These are phyloP conservation scores for Vigna trinervia DNA, from an alignment of 306 rosid genomes.

Conservation along the genomic window DNA sequence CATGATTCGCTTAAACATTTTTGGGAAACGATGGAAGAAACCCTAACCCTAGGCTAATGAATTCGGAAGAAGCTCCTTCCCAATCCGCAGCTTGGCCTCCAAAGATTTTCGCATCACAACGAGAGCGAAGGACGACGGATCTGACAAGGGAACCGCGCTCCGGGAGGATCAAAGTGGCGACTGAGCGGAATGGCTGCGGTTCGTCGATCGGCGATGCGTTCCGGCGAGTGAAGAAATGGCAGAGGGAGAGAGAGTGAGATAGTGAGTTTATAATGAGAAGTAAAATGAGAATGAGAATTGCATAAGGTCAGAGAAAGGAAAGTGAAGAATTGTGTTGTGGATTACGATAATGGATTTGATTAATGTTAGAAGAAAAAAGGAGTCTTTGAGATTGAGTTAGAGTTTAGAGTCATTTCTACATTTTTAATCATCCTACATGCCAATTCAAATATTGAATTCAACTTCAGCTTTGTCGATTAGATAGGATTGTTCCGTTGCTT, in stretches of 20 bases:
- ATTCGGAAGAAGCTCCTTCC: slow-evolving; percentile 44
- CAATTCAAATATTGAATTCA: slow-evolving; percentile 17
- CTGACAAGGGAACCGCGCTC: slow-evolving; percentile 29
- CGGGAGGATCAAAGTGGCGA: slow-evolving; percentile 46
- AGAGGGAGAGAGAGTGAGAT: slow-evolving; percentile 22
- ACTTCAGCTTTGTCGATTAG: not conserved
- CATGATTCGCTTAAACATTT: slow-evolving; percentile 88
- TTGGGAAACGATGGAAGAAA: slow-evolving; percentile 35
- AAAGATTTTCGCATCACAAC: slow-evolving; percentile 48
- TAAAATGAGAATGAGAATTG: slow-evolving; percentile 4
- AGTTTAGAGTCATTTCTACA: not conserved
- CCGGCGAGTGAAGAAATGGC: slow-evolving; percentile 47
- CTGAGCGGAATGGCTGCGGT: slow-evolving; percentile 60
- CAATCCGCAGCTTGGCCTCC: slow-evolving; percentile 27
- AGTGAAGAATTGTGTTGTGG: not conserved
- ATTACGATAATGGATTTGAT: not conserved
- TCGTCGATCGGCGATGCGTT: slow-evolving; percentile 47
- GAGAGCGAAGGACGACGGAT: slow-evolving; percentile 48
- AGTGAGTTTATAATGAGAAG: not conserved
- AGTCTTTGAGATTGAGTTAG: not conserved
- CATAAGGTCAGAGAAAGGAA: not conserved
- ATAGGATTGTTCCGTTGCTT: not conserved
- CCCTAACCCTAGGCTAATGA: slow-evolving; percentile 68
- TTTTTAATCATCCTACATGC: slow-evolving; percentile 10
- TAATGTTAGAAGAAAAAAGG: slow-evolving; percentile 3